Evolutionary conservation across 2,329 filamentous ascomycete genomes (phyloP).

Genomic region (Trichophyton verrucosum): DNA sequence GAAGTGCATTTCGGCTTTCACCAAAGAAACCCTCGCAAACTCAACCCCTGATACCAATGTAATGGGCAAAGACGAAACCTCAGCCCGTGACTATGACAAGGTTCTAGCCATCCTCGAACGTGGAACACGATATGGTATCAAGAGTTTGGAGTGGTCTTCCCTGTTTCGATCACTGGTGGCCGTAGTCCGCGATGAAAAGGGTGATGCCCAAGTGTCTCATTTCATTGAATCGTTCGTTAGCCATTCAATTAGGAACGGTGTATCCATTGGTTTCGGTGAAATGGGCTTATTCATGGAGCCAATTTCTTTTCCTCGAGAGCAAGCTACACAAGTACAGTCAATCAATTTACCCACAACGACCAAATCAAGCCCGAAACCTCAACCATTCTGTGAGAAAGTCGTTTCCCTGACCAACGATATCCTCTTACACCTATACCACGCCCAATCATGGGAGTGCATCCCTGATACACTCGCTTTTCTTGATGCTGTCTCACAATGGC

Average conservation of each 20-base stretch:
- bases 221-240: constrained; percentile 61
- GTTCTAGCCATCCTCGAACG: constrained; percentile 54
- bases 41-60: constrained; percentile 28
- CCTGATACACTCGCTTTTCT: constrained; percentile 39
- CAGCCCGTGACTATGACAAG: constrained; percentile 54
- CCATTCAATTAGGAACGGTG: constrained; percentile 27
- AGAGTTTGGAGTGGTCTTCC: constrained; percentile 29
- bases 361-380: not conserved
- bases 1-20: constrained; percentile 24
- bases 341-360: not conserved
- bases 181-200: constrained; percentile 50
- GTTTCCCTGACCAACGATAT: constrained; percentile 32
- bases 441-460: constrained; percentile 30
- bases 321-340: not conserved
- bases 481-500: constrained; percentile 41
- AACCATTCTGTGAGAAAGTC: constrained; percentile 5
- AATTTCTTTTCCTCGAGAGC: constrained; percentile 5
- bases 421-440: constrained; percentile 44
- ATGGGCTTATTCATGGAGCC: constrained; percentile 3
- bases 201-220: constrained; percentile 54
- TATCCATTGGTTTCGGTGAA: not conserved
- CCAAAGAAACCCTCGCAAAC: constrained; percentile 24
- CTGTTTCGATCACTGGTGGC: constrained; percentile 48
- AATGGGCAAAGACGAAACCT: constrained; percentile 37
- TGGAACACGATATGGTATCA: constrained; percentile 33